These are phyloP conservation scores for Podospora pseudocomata DNA, from an alignment of 495 filamentous ascomycete species.

Conservation along the genomic window DNA sequence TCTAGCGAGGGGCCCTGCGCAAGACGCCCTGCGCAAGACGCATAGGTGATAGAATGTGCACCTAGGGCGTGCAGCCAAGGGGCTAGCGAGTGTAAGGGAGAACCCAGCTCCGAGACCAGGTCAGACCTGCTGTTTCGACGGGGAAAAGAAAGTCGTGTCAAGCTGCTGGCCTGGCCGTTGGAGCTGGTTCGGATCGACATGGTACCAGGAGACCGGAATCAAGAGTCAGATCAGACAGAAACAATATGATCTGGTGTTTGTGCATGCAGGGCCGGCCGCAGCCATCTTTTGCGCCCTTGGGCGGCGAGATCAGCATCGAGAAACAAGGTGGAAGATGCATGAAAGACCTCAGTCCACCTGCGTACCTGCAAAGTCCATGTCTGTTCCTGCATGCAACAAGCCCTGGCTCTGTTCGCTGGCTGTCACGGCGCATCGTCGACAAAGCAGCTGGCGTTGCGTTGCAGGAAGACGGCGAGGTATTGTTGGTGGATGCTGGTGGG, in stretches of 20 bases:
- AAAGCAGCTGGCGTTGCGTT: slow-evolving; percentile 2
- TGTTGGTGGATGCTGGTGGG: slow-evolving; percentile 1
- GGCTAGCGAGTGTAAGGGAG: not conserved
- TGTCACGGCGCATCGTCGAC: not conserved
- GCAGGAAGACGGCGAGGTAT: not conserved
- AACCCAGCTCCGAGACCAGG: not conserved
- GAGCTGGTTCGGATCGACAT: not conserved
- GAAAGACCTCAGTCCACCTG: not conserved
- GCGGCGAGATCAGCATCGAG: too few species aligned
- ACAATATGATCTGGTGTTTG: not conserved
- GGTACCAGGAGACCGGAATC: not conserved
- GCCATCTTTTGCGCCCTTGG: too few species aligned
- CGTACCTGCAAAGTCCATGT: not conserved
- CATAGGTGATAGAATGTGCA: not conserved
- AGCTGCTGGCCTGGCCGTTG: not conserved
- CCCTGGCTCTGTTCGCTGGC: not conserved
- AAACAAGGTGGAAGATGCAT: not conserved
- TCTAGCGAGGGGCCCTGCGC: not conserved
- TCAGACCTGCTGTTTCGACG: not conserved
- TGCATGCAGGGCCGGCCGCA: not conserved
- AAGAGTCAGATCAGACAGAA: not conserved
- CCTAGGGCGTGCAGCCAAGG: not conserved
- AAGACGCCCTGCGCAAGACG: not conserved
- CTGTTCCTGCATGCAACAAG: slow-evolving; percentile 9
- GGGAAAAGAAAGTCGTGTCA: not conserved